Evolutionary conservation across 176 grass and related monocot species (phyloP).

Genomic region (Oryza rufipogon): DNA sequence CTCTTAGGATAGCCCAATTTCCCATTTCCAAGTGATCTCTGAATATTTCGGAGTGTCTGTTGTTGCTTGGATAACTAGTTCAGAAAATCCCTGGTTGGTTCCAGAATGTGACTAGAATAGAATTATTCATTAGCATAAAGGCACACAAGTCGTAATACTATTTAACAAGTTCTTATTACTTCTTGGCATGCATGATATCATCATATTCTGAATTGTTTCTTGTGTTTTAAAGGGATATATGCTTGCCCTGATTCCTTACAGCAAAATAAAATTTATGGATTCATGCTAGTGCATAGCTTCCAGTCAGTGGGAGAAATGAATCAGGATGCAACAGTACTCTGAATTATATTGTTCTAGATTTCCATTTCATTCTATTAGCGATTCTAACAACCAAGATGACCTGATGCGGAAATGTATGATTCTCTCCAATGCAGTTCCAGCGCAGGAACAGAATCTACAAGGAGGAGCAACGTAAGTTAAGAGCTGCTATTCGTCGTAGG

Average conservation of each 20-base stretch:
- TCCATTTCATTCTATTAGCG: not conserved
- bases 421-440: constrained; percentile 70
- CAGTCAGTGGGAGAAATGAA: not conserved
- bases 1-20: not conserved
- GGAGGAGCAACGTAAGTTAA: constrained; percentile 93
- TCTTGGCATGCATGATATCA: not conserved
- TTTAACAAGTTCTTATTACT: not conserved
- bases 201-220: not conserved
- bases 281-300: not conserved
- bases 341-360: constrained; percentile 24
- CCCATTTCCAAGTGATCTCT: not conserved
- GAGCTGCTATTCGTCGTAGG: constrained; percentile 55
- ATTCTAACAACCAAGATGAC: constrained; percentile 2
- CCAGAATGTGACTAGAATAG: not conserved
- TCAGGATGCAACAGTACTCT: not conserved
- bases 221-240: not conserved
- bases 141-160: not conserved
- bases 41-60: not conserved
- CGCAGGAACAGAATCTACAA: constrained; percentile 98
- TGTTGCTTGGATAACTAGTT: constrained; percentile 10
- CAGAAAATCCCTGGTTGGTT: not conserved
- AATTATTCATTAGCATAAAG: not conserved
- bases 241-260: not conserved
- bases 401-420: not conserved
- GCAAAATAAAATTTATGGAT: not conserved